Evolutionary conservation across 176 grass and related monocot genomes (phyloP), one percentile per base, ranked within the genome.

Genomic region (Coix lacrymajobi): DNA sequence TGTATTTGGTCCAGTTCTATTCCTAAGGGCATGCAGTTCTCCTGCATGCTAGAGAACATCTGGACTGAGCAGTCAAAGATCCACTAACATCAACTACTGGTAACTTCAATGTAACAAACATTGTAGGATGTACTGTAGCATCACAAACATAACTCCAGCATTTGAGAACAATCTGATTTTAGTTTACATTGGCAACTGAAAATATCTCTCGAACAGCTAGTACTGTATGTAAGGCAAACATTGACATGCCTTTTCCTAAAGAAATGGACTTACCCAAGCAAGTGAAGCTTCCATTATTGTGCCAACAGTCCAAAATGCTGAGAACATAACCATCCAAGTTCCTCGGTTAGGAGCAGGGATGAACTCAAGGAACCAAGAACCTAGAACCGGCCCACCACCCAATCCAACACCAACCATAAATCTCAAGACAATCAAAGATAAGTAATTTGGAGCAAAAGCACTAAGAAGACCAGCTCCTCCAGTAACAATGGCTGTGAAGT

Each of bases 211-310:
- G 57, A 57, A 76, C 46, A 54, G 36, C 24, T 41, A 58, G 9
- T 51, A 45, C 14, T 29, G 24, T 71, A 44, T 28, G 38, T 17
- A 72, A 83, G 41, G 40, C 20, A 74, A 48, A 75, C 11, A 61
- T 13, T 52, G 48, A 19, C 13, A 64, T 44, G 16, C 51, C 24
- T 87, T 76, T 76, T 41, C 73, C 41, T 79, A 78, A 81, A 79
- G 38, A 65, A 58, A 85, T 20, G 52, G 64, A 79, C 71, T 77
- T 91, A 98, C 96, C 96, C 96, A 95, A 79, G 96, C 96, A 79
- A 98, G 89, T 73, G 96, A 98, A 69, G 90, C 92, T 86, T 98
- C 96, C 92, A 98, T 85, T 77, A 98, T 98, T 62, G 96, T 98
- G 81, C 96, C 92, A 69, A 98, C 65, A 49, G 88, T 85, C 96